phyloP scores from a whole-genome alignment of 1,284 basidiomycete genomes.

The Melampsora larici-populina region DNA sequence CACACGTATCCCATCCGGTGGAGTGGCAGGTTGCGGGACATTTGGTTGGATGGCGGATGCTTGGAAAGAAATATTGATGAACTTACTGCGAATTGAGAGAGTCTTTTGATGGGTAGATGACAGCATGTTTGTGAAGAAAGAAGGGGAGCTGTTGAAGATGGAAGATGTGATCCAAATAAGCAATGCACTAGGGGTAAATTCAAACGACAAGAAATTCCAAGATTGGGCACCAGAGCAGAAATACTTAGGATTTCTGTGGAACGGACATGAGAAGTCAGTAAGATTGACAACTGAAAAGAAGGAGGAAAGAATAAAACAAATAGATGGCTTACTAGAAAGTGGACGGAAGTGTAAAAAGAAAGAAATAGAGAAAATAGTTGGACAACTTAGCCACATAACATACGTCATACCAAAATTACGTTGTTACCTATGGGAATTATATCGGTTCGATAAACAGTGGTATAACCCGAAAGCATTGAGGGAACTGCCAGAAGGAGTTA shows the following conservation, averaged over 20 bases:
- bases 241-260: background rate
- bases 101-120: constrained; percentile 5
- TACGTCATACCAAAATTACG: background rate
- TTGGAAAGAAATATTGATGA: background rate
- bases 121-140: background rate
- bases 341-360: background rate
- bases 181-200: background rate
- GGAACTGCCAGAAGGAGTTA: background rate
- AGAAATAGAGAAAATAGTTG: background rate
- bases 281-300: background rate
- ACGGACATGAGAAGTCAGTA: background rate
- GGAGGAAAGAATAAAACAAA: background rate
- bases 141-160: background rate
- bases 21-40: constrained; percentile 6
- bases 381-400: no score
- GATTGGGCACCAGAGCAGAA: background rate
- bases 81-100: background rate
- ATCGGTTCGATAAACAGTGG: background rate
- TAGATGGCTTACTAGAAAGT: background rate
- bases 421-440: background rate
- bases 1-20: background rate
- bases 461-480: background rate
- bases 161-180: background rate
- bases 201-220: background rate
- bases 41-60: background rate